These are phyloP conservation scores for Elongisporangium anandrum DNA, from an alignment of 352 stramenopile genomes.

Conservation along the genomic window DNA sequence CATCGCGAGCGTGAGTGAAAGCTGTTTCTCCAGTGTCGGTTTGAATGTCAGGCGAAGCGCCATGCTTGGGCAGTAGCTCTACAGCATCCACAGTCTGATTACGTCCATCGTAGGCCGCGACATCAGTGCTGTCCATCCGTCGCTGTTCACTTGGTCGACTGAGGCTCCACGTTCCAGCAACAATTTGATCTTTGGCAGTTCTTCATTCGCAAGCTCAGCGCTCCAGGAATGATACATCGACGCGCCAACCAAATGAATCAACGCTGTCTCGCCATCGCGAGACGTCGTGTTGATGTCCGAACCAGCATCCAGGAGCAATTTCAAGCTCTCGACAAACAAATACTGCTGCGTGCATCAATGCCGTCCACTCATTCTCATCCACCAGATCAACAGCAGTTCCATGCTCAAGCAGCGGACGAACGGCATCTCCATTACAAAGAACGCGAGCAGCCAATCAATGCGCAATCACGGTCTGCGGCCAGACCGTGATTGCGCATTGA, in stretches of 20 bases:
- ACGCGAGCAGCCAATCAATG: background rate
- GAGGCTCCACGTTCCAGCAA: background rate
- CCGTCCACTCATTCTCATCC: background rate
- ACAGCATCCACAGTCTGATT: background rate
- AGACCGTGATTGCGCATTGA: background rate
- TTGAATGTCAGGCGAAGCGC: background rate
- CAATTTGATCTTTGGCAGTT: background rate
- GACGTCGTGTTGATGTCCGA: background rate
- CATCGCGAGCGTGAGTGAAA: background rate
- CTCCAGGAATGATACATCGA: background rate
- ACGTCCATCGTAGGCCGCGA: background rate
- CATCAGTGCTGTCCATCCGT: background rate
- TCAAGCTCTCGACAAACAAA: background rate
- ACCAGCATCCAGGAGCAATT: background rate
- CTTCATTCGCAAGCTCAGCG: background rate
- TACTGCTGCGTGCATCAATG: background rate
- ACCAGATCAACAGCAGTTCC: background rate
- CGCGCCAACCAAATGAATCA: background rate
- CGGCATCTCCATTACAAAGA: background rate
- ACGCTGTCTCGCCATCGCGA: background rate
- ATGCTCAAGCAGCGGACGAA: background rate
- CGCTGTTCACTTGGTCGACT: background rate
- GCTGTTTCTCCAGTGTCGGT: background rate
- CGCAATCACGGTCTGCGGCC: background rate
- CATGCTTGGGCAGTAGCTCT: background rate